Evolutionary conservation across 345 rosid genomes (phyloP).

Genomic region (Arabis alpina): DNA sequence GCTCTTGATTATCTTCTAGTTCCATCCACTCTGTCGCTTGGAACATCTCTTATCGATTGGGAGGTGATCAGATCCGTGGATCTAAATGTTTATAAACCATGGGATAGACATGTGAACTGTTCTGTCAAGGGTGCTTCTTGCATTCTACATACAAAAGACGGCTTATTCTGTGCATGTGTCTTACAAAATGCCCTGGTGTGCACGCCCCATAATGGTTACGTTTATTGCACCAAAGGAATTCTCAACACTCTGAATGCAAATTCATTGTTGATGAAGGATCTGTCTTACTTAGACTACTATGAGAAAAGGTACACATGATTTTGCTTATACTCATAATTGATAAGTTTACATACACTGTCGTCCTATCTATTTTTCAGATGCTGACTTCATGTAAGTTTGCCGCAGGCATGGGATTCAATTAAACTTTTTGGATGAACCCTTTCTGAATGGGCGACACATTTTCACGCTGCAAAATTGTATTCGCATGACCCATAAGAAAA

Average conservation of each 20-base stretch:
- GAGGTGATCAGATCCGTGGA: slow-evolving; percentile 48
- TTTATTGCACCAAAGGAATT: slow-evolving; percentile 61
- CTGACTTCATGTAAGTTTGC: neutral
- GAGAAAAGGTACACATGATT: slow-evolving; percentile 47
- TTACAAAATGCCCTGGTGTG: slow-evolving; percentile 63
- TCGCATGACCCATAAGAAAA: slow-evolving; percentile 46
- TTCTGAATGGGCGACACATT: slow-evolving; percentile 63
- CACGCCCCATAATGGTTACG: slow-evolving; percentile 72
- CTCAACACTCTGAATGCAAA: slow-evolving; percentile 54
- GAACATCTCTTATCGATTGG: slow-evolving; percentile 58
- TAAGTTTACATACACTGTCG: too few species aligned
- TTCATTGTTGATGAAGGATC: slow-evolving; percentile 50
- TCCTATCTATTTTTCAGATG: too few species aligned
- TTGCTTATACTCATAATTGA: too few species aligned
- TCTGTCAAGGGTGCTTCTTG: slow-evolving; percentile 38
- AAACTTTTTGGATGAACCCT: slow-evolving; percentile 42
- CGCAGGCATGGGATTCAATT: slow-evolving; percentile 66
- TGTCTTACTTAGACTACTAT: slow-evolving; percentile 63
- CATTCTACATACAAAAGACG: slow-evolving; percentile 54
- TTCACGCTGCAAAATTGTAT: slow-evolving; percentile 64
- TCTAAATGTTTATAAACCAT: slow-evolving; percentile 35
- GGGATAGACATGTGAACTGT: slow-evolving; percentile 42
- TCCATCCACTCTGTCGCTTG: slow-evolving; percentile 45
- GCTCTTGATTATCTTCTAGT: slow-evolving; percentile 71
- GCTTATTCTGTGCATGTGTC: slow-evolving; percentile 54